Evolutionary conservation across 2,329 filamentous ascomycete species (phyloP).

Genomic region (Trichophyton benhamiae): DNA sequence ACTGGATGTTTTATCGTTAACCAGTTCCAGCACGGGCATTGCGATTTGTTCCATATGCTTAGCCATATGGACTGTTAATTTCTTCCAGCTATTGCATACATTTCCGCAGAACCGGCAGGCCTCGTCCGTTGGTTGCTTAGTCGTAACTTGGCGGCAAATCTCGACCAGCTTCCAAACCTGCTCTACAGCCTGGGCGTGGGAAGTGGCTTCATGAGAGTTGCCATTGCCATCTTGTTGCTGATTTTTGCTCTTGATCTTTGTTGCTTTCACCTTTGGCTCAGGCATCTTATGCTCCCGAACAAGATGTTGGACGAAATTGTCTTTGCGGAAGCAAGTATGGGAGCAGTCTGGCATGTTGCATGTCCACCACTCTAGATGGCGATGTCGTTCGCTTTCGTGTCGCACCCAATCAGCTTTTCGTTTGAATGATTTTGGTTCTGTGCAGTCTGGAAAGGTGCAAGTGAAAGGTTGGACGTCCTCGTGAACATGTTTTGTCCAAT

Average conservation of each 20-base stretch:
- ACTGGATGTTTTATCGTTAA: constrained; percentile 31
- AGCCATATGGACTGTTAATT: constrained; percentile 80
- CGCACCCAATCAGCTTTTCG: constrained; percentile 92
- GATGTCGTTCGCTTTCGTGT: constrained; percentile 83
- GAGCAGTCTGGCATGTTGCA: constrained; percentile 70
- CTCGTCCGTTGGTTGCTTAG: constrained; percentile 55
- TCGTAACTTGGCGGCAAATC: constrained; percentile 59
- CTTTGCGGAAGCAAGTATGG: constrained; percentile 73
- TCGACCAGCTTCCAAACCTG: constrained; percentile 68
- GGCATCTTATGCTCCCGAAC: constrained; percentile 79
- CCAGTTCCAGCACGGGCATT: constrained; percentile 56
- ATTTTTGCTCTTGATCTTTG: constrained; percentile 45
- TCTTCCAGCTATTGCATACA: constrained; percentile 75
- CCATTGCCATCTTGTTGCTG: constrained; percentile 12
- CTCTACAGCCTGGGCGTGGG: constrained; percentile 37
- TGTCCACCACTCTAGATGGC: constrained; percentile 82
- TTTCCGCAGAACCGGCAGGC: constrained; percentile 80
- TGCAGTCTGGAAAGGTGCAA: constrained; percentile 74
- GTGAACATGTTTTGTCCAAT: constrained; percentile 94
- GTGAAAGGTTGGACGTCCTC: constrained; percentile 90
- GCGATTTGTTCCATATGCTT: constrained; percentile 92
- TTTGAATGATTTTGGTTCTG: constrained; percentile 83
- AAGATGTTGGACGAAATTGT: constrained; percentile 88
- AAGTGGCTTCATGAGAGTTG: constrained; percentile 18
- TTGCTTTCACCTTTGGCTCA: constrained; percentile 65